Conservation (phyloP, 176 grass and related monocot species). For the Phoenix roebelenii region DNA sequence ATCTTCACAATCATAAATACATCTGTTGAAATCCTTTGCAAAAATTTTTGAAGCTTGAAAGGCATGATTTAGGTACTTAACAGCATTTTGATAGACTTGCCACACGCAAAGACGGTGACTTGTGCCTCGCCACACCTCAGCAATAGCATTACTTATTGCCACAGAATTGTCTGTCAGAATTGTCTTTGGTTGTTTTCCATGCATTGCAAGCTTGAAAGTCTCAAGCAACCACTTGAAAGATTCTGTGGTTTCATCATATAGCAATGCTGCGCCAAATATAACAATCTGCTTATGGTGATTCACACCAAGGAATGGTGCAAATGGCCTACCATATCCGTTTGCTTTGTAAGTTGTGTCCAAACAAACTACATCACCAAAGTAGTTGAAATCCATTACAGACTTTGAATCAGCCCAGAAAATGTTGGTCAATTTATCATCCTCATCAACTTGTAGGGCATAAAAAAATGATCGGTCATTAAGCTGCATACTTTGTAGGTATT, state of each 20-base stretch:
- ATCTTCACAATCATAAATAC: slow-evolving; percentile 26
- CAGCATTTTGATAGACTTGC: slow-evolving; percentile 26
- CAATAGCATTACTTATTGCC: slow-evolving; percentile 8
- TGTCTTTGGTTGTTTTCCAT: slow-evolving; percentile 28
- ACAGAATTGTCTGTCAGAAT: slow-evolving; percentile 22
- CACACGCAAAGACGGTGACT: slow-evolving; percentile 18
- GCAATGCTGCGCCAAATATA: slow-evolving; percentile 8
- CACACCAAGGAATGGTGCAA: slow-evolving; percentile 22
- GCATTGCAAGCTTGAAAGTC: slow-evolving; percentile 29
- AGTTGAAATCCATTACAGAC: slow-evolving; percentile 15
- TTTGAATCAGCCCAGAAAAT: slow-evolving; percentile 27
- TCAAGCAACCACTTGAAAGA: slow-evolving; percentile 33
- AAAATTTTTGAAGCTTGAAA: slow-evolving; percentile 29
- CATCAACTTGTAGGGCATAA: slow-evolving; percentile 21
- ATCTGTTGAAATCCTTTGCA: slow-evolving; percentile 20
- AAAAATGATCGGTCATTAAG: slow-evolving; percentile 23
- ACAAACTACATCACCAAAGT: slow-evolving; percentile 27
- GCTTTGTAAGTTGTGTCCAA: slow-evolving; percentile 27
- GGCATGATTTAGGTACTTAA: slow-evolving; percentile 15
- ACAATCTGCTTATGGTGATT: slow-evolving; percentile 34
- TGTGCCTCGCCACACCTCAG: slow-evolving; percentile 12
- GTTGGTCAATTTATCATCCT: slow-evolving; percentile 29
- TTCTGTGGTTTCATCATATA: slow-evolving; percentile 28
- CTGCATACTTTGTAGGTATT: slow-evolving; percentile 35
- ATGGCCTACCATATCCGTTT: slow-evolving; percentile 26